These are phyloP conservation scores for Rubia balearica DNA, from an alignment of 305 asterid genomes.

Conservation along the genomic window DNA sequence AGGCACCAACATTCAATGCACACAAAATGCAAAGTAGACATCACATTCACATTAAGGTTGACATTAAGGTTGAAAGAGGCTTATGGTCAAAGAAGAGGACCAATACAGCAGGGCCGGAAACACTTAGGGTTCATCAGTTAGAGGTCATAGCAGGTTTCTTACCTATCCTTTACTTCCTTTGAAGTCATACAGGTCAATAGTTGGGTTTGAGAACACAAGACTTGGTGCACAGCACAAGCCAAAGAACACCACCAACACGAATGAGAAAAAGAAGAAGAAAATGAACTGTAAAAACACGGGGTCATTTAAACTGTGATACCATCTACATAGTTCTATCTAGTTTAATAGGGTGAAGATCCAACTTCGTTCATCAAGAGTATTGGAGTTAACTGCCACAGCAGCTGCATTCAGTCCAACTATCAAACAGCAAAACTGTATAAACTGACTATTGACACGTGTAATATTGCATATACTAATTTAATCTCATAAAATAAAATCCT, in stretches of 20 bases:
- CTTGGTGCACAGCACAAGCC: background rate
- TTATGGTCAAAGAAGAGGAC: constrained; percentile 11
- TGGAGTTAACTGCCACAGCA: background rate
- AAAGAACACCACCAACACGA: background rate
- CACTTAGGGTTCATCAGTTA: background rate
- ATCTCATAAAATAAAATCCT: background rate
- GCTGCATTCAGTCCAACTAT: background rate
- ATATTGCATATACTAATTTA: background rate
- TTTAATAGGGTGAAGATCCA: background rate
- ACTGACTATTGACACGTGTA: background rate
- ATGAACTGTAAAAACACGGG: background rate
- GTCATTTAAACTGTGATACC: background rate
- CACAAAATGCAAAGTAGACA: background rate
- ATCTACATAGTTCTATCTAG: background rate
- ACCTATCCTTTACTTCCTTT: constrained; percentile 4
- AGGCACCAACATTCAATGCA: background rate
- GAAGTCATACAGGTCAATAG: background rate
- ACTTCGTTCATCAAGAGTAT: background rate
- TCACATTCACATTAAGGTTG: background rate
- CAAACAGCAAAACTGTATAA: background rate
- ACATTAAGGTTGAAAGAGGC: background rate
- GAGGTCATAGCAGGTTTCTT: background rate
- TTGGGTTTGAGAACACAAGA: background rate
- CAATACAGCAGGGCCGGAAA: background rate
- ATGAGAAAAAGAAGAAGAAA: background rate